Evolutionary conservation across 257 asterid species (phyloP).

Genomic region (Marsdenia floribunda): DNA sequence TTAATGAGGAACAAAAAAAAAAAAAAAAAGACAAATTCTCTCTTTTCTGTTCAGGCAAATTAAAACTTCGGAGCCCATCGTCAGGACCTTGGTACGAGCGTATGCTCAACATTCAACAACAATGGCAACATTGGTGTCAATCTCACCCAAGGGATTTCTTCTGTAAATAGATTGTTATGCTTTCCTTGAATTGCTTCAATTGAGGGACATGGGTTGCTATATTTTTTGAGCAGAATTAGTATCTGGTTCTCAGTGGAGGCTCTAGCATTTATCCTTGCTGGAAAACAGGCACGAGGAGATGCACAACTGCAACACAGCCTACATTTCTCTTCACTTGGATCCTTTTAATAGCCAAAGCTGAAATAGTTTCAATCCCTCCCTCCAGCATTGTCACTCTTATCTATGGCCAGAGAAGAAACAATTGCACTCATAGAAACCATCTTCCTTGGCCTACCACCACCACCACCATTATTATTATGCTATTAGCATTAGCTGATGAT

Average conservation of each 20-base stretch:
- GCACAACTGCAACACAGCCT: constrained; percentile 27
- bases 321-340: constrained; percentile 84
- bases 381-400: constrained; percentile 39
- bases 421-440: constrained; percentile 94
- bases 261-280: constrained; percentile 53
- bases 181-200: constrained; percentile 94
- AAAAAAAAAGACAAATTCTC: too few relatives aligned
- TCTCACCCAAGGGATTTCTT: constrained; percentile 78
- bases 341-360: constrained; percentile 51
- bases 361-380: constrained; percentile 26
- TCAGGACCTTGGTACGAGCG: constrained; percentile 19
- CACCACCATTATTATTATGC: background rate
- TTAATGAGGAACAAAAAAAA: too few relatives aligned
- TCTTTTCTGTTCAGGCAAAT: too few relatives aligned
- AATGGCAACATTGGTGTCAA: constrained; percentile 48
- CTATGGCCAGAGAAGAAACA: constrained; percentile 49
- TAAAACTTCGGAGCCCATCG: background rate
- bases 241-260: constrained; percentile 38
- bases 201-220: constrained; percentile 51
- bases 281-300: constrained; percentile 89
- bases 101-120: constrained; percentile 20
- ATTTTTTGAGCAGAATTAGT: constrained; percentile 19
- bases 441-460: constrained; percentile 58
- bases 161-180: constrained; percentile 74
- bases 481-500: constrained; percentile 23